Percentiles rank a stretch among this genome's conserved stretches.
Conservation (phyloP, 2,329 filamentous ascomycete genomes). For the Alternaria ventricosa region DNA sequence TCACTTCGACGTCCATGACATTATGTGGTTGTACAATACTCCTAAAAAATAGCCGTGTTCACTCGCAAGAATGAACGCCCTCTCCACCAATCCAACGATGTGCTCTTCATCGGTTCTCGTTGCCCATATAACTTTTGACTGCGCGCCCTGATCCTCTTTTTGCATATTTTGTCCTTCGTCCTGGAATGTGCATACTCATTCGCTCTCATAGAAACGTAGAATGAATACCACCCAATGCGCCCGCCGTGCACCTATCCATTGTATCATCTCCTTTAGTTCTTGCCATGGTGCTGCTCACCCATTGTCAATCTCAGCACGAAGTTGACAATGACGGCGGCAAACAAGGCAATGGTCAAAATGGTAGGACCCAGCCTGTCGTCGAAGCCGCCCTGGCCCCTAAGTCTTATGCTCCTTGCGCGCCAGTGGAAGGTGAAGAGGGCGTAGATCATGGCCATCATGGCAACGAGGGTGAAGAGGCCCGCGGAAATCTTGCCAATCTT, state of each 20-base stretch:
- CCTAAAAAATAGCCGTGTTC: background rate
- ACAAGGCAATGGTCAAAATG: constrained; percentile 81
- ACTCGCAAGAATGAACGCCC: background rate
- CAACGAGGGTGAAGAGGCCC: constrained; percentile 90
- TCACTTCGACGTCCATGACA: background rate
- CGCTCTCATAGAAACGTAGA: background rate
- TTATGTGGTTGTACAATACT: background rate
- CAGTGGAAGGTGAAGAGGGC: constrained; percentile 96
- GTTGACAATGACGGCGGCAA: constrained; percentile 93
- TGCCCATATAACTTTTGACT: background rate
- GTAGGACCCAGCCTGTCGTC: constrained; percentile 96
- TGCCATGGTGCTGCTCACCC: constrained; percentile 19
- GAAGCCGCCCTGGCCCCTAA: constrained; percentile 91
- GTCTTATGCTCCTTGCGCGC: constrained; percentile 90
- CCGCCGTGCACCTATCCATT: background rate
- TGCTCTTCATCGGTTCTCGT: background rate
- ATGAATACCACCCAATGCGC: background rate
- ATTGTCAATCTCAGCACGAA: constrained; percentile 70
- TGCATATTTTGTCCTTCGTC: background rate
- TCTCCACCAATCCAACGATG: background rate
- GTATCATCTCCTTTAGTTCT: constrained; percentile 3
- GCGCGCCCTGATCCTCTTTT: too few species aligned
- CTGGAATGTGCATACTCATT: background rate
- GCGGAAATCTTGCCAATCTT: constrained; percentile 91
- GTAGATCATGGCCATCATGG: constrained; percentile 95